A percentile compares a stretch with the other conserved stretches of the same genome.
These are phyloP conservation scores for Phytophthora pseudosyringae DNA, from an alignment of 352 stramenopile species.

Conservation along the genomic window DNA sequence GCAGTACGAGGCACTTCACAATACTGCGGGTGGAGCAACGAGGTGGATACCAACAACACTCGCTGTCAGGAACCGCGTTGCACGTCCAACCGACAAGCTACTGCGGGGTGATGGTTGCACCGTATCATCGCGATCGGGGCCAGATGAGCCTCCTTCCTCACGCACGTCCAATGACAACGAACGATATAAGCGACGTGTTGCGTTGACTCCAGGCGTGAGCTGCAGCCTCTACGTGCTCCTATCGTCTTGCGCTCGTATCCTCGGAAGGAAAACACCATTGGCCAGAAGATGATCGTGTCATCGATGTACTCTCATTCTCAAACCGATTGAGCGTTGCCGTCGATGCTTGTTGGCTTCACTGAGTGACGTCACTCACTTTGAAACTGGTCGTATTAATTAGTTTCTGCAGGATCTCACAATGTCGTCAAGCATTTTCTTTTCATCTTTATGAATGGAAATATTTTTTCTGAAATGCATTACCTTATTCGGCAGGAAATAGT, in stretches of 20 bases:
- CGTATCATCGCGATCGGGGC: slow-evolving; percentile 5
- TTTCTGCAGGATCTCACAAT: no score
- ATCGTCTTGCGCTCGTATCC: background rate
- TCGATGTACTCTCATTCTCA: background rate
- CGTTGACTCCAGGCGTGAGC: background rate
- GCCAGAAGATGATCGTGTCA: background rate
- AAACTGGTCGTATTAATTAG: no score
- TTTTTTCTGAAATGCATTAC: no score
- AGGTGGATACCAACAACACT: background rate
- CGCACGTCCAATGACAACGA: slow-evolving; percentile 7
- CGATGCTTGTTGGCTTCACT: no score
- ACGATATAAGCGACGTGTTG: background rate
- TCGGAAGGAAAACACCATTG: background rate
- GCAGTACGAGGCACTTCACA: background rate
- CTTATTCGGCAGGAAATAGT: no score
- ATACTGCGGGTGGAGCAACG: background rate
- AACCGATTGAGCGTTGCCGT: background rate
- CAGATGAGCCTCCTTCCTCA: slow-evolving; percentile 10
- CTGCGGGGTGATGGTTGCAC: background rate
- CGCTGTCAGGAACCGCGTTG: background rate
- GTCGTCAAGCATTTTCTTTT: no score
- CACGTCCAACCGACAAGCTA: background rate
- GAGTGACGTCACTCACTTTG: no score
- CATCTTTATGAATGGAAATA: no score
- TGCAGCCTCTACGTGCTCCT: background rate